Evolutionary conservation across 2,329 filamentous ascomycete genomes (phyloP).

Genomic region (Venturia aucupariae): DNA sequence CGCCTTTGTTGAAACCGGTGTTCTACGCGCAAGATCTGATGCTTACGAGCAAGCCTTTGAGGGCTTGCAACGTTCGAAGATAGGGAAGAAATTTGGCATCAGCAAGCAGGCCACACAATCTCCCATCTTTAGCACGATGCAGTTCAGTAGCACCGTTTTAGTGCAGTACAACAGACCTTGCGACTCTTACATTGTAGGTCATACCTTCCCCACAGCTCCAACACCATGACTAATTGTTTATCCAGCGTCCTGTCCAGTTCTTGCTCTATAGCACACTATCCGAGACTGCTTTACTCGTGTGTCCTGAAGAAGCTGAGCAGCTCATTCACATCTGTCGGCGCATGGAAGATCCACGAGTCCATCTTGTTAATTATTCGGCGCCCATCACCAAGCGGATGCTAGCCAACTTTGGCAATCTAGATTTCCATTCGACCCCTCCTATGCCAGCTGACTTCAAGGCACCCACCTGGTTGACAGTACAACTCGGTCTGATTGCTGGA

Average conservation of each 20-base stretch:
- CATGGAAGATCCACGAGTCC: constrained; percentile 20
- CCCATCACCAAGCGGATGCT: constrained; percentile 53
- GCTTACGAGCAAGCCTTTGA: constrained; percentile 35
- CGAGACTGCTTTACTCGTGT: constrained; percentile 46
- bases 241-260: constrained; percentile 47
- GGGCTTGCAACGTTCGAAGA: constrained; percentile 31
- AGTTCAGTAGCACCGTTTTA: constrained; percentile 42
- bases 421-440: constrained; percentile 44
- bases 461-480: constrained; percentile 46
- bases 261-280: constrained; percentile 45
- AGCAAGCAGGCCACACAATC: constrained; percentile 19
- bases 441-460: constrained; percentile 33
- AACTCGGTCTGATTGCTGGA: constrained; percentile 53
- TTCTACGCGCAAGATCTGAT: constrained; percentile 28
- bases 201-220: constrained; percentile 19
- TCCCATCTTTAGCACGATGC: constrained; percentile 32
- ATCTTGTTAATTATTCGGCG: constrained; percentile 50
- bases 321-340: constrained; percentile 39
- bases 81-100: constrained; percentile 30
- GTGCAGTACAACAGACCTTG: constrained; percentile 24
- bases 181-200: constrained; percentile 33
- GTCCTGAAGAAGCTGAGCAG: constrained; percentile 53
- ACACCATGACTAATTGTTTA: constrained; percentile 10
- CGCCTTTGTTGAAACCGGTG: constrained; percentile 38
- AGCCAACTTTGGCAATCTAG: constrained; percentile 43